Evolutionary conservation across 1,139 yeast genomes (phyloP).

Genomic region (Blastobotrys indianensis): DNA sequence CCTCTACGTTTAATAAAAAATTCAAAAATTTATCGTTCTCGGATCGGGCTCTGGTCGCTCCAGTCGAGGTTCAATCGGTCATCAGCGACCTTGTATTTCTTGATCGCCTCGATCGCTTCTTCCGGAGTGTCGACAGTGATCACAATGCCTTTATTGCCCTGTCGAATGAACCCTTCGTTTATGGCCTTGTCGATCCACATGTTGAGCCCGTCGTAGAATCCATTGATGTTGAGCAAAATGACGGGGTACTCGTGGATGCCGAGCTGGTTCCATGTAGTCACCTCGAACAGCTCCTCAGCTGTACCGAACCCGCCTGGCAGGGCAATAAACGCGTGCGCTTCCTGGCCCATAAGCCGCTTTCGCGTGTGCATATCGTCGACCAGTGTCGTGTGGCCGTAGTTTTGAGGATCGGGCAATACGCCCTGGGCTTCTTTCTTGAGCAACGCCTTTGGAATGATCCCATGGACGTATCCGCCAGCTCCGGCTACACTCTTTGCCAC

Average conservation of each 20-base stretch:
- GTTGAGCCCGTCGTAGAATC: constrained; percentile 70
- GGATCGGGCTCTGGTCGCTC: constrained; percentile 33
- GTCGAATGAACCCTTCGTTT: constrained; percentile 60
- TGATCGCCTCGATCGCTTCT: constrained; percentile 46
- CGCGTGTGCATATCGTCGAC: constrained; percentile 90
- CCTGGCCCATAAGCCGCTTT: constrained; percentile 79
- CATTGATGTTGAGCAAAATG: constrained; percentile 69
- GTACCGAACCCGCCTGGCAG: constrained; percentile 94
- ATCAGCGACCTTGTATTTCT: constrained; percentile 58
- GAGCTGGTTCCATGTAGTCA: constrained; percentile 84
- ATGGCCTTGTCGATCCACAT: constrained; percentile 39
- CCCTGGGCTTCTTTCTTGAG: constrained; percentile 64
- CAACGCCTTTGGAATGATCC: constrained; percentile 79
- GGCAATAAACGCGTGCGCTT: constrained; percentile 82
- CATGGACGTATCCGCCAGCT: constrained; percentile 71
- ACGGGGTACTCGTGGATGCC: constrained; percentile 82
- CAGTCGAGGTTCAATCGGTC: constrained; percentile 74
- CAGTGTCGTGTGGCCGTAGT: constrained; percentile 73
- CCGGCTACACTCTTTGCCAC: constrained; percentile 69
- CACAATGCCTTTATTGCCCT: constrained; percentile 60
- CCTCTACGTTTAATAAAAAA: too few species aligned
- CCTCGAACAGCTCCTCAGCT: constrained; percentile 83
- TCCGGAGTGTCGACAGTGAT: constrained; percentile 60
- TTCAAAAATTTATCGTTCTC: not conserved
- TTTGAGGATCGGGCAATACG: constrained; percentile 46